Percentiles rank a stretch among this genome's conserved stretches.
phyloP scores from a whole-genome alignment of 176 grass and related monocot species.

The Areca catechu region DNA sequence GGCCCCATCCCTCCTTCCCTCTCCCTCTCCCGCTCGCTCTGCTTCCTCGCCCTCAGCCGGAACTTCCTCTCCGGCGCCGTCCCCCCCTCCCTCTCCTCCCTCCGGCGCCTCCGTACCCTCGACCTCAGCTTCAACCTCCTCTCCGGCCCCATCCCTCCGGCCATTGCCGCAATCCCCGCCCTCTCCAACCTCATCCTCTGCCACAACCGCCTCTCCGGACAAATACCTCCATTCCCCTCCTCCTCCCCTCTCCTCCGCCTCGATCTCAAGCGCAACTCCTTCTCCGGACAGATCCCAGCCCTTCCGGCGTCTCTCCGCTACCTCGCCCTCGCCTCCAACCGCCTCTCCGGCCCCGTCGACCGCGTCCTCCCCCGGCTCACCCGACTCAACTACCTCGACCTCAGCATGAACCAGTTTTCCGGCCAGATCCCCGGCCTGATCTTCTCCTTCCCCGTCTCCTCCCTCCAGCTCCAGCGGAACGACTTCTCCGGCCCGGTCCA shows the following conservation, averaged over 20 bases:
- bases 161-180: not conserved
- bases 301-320: constrained; percentile 3
- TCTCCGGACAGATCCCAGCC: not conserved
- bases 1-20: constrained; percentile 9
- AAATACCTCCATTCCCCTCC: not conserved
- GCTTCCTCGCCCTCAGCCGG: constrained; percentile 14
- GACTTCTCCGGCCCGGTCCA: constrained; percentile 9
- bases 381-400: constrained; percentile 17
- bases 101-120: constrained; percentile 11
- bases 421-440: constrained; percentile 6
- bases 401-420: constrained; percentile 12
- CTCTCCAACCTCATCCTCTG: constrained; percentile 1
- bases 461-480: constrained; percentile 14
- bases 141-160: not conserved
- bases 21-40: constrained; percentile 1
- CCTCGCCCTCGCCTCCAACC: constrained; percentile 8
- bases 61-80: constrained; percentile 4
- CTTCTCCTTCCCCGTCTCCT: constrained; percentile 6
- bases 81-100: not conserved
- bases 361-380: constrained; percentile 3
- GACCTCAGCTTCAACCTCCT: constrained; percentile 12
- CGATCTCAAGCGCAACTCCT: constrained; percentile 3
- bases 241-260: constrained; percentile 9
- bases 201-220: constrained; percentile 11
- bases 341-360: constrained; percentile 7